A percentile compares a stretch with the other conserved stretches of the same genome.
Conservation (phyloP, 768 basidiomycete species). For the Suillus clintonianus region DNA sequence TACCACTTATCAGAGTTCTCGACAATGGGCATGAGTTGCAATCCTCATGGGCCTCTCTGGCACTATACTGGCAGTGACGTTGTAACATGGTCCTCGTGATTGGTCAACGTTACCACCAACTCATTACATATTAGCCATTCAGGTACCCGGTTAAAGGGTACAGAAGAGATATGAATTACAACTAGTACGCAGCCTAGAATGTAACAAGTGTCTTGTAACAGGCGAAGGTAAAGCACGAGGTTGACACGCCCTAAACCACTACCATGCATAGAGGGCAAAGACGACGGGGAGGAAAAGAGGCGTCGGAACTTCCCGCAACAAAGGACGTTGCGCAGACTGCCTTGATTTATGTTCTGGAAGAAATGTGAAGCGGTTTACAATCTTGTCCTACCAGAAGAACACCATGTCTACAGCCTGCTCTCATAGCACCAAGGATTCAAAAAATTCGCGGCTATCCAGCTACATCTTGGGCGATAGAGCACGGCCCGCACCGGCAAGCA, state of each 20-base stretch:
- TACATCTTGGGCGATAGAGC: not conserved
- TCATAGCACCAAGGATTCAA: not conserved
- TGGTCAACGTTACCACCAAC: not conserved
- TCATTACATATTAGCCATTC: constrained; percentile 1
- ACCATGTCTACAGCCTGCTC: not conserved
- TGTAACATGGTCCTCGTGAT: not conserved
- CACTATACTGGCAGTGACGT: not conserved
- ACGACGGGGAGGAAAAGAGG: not conserved
- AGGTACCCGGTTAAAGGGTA: not conserved
- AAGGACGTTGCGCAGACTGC: not conserved
- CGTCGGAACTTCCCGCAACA: not conserved
- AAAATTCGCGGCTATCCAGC: not conserved
- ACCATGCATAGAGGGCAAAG: not conserved
- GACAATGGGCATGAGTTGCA: not conserved
- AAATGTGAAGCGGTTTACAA: not conserved
- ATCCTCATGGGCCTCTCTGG: not conserved
- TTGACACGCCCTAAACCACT: not conserved
- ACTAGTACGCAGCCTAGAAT: not conserved
- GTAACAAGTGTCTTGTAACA: not conserved
- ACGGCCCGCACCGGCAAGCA: no score
- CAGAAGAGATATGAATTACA: not conserved
- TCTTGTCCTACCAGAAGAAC: not conserved
- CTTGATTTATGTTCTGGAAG: not conserved
- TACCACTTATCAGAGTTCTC: not conserved
- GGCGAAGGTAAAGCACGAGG: not conserved